Conservation (phyloP, 2,329 filamentous ascomycete genomes). For the Thielaviopsis euricoi region DNA sequence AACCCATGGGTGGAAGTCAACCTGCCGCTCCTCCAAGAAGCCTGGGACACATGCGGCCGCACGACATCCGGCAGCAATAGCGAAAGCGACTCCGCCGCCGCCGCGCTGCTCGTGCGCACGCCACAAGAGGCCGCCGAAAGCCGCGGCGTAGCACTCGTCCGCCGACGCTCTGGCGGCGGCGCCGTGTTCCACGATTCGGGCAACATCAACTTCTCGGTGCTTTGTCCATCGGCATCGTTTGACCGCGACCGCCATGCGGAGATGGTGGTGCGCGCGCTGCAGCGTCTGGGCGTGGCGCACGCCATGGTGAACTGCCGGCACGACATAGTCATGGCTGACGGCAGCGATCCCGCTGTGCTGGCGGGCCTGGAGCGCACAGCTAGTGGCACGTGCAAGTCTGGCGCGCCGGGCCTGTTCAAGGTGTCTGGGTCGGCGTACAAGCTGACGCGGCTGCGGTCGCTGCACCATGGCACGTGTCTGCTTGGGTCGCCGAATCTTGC, state of each 20-base stretch:
- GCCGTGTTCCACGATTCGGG: slow-evolving; percentile 87
- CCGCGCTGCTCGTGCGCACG: background rate
- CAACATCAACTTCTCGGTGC: slow-evolving; percentile 91
- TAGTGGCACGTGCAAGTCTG: slow-evolving; percentile 7
- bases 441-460: slow-evolving; percentile 58
- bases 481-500: slow-evolving; percentile 59
- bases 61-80: too few relatives aligned
- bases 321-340: slow-evolving; percentile 64
- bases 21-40: slow-evolving; percentile 36
- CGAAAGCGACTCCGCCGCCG: too few relatives aligned
- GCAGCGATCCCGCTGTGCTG: background rate
- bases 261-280: slow-evolving; percentile 80
- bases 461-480: slow-evolving; percentile 89
- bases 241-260: slow-evolving; percentile 75
- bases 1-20: slow-evolving; percentile 94
- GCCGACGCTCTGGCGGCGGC: slow-evolving; percentile 75
- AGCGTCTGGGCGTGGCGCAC: slow-evolving; percentile 36
- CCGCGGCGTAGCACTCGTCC: slow-evolving; percentile 43
- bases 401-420: slow-evolving; percentile 39
- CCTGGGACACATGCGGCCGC: background rate
- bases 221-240: slow-evolving; percentile 60
- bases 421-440: slow-evolving; percentile 93
- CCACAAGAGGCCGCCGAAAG: slow-evolving; percentile 14
- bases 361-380: background rate
- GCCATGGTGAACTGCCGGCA: slow-evolving; percentile 76